Evolutionary conservation across 768 basidiomycete species (phyloP).

Genomic region (Termitomyces sp.): DNA sequence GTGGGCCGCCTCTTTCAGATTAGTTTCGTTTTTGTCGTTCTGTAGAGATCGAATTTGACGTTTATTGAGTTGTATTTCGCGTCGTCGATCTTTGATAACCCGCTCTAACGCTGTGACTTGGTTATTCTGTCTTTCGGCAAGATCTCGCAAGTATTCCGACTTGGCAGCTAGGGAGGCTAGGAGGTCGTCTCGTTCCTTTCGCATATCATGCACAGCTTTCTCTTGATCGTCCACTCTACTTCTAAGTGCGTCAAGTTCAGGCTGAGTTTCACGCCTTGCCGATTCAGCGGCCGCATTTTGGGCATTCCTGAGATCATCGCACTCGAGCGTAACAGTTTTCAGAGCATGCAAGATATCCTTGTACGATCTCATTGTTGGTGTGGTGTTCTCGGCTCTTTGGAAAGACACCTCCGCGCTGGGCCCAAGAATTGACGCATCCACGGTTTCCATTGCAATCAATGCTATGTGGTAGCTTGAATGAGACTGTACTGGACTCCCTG

Average conservation of each 20-base stretch:
- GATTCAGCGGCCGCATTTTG: not conserved
- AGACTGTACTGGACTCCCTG: not conserved
- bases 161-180: not conserved
- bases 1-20: not conserved
- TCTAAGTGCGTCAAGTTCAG: not conserved
- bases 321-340: not conserved
- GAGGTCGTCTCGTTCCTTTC: not conserved
- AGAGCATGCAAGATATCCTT: not conserved
- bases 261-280: too few relatives aligned
- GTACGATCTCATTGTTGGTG: not conserved
- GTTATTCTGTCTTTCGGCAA: not conserved
- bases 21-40: not conserved
- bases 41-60: not conserved
- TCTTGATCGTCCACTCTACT: not conserved
- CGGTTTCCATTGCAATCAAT: conserved; percentile 1
- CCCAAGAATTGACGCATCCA: not conserved
- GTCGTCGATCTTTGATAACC: not conserved
- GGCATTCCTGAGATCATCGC: not conserved
- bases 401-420: not conserved
- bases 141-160: not conserved
- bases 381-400: not conserved
- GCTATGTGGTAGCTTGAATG: not conserved
- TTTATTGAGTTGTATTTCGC: not conserved
- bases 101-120: not conserved
- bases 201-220: not conserved